Base-by-base conservation (phyloP, 1,139 yeast genomes). In the Taphrina communis region DNA sequence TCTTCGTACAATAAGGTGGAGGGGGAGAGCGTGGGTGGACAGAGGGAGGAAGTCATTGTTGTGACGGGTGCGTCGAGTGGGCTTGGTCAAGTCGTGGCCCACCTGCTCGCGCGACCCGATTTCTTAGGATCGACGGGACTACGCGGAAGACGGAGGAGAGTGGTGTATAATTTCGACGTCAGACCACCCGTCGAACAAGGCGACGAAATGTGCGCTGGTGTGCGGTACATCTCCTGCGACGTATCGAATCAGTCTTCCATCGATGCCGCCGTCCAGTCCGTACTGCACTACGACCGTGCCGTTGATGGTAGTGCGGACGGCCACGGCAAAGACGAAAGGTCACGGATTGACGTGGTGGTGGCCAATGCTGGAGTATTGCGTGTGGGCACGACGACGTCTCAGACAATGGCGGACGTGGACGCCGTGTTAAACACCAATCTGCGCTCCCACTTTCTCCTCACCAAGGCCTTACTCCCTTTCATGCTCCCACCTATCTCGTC, bases 1-100 rank as follows among this genome's bases (percentile, higher is more conserved):
- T 25, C 31, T 25, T 25, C 31, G 4, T 25, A 2, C 31, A 25
- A 25, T 2, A 25, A 25, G 4, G 4, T 2, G 4, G 4, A 25
- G 7, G 42, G 14, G 3, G 6, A 39, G 42, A 14, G 42, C 42
- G 6, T 6, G 36, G 31, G 31, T 25, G 39, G 7, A n/a, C 41
- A 51, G 62, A 14, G 44, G 7, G 61, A 55, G 35, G 91, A 89
- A 73, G 79, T 88, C 12, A 88, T 87, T 0, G 77, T 91, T n/a
- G 80, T 93, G 36, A 92, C 97, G 0, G 97, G 97, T 0, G 97
- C 97, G 0, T 76, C 84, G 1, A 79, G 85, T 0, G 97, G 97
- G 0, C 80, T 93, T 35, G 97, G 97, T 0, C 78, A 78, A 59
- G 89, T 86, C 70, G 73, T 92, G n/a, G 89, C 83, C 0, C 72